These are phyloP conservation scores for Globisporangium viniferum DNA, from an alignment of 352 stramenopile genomes.

Conservation along the genomic window DNA sequence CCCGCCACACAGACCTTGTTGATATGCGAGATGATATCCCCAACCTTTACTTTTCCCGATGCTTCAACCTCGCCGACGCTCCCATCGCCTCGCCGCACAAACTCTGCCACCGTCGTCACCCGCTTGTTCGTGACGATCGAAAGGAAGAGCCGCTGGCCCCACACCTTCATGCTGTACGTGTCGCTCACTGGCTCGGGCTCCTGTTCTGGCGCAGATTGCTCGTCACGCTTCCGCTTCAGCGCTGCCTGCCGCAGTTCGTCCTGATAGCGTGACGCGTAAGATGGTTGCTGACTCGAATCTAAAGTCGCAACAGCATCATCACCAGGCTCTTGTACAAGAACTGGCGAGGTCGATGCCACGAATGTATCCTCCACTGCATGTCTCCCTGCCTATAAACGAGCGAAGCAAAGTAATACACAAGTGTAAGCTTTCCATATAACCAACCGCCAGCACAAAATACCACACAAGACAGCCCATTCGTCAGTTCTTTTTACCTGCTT, in stretches of 20 bases:
- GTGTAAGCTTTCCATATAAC: neutral
- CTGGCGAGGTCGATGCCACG: too few relatives aligned
- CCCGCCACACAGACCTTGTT: slow-evolving; percentile 48
- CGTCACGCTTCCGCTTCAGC: slow-evolving; percentile 44
- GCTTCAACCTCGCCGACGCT: slow-evolving; percentile 55
- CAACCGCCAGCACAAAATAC: neutral
- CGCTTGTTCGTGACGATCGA: slow-evolving; percentile 56
- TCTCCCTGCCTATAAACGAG: slow-evolving; percentile 18
- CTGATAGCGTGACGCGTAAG: slow-evolving; percentile 18
- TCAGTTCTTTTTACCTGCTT: slow-evolving; percentile 22
- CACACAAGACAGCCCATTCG: neutral
- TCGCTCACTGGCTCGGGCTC: neutral
- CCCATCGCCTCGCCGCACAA: slow-evolving; percentile 46
- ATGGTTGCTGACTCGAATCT: neutral
- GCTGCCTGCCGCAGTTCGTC: slow-evolving; percentile 24
- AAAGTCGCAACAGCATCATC: neutral
- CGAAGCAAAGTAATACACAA: neutral
- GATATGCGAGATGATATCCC: slow-evolving; percentile 58
- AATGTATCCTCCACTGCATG: slow-evolving; percentile 27
- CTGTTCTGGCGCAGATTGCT: slow-evolving; percentile 8
- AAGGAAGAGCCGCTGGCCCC: slow-evolving; percentile 60
- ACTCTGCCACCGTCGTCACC: slow-evolving; percentile 50
- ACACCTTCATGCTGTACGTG: slow-evolving; percentile 38
- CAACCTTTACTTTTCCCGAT: slow-evolving; percentile 39
- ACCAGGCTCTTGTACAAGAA: neutral